These are phyloP conservation scores for Coniochaeta prunicola DNA, from an alignment of 2,329 filamentous ascomycete genomes.

Conservation along the genomic window DNA sequence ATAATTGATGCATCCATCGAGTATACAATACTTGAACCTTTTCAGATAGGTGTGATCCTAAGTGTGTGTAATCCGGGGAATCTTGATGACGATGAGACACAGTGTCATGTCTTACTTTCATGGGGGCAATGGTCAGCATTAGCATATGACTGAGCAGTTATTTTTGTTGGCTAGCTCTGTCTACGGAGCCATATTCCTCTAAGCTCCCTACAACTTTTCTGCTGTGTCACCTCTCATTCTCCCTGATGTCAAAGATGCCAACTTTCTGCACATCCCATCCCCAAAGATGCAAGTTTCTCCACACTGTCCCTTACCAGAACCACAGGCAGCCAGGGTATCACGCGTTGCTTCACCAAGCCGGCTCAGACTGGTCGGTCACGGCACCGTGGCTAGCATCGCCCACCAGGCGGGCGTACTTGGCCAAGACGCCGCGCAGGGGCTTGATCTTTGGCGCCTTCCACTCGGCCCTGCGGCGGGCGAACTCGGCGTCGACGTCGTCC, in stretches of 20 bases:
- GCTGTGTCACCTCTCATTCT: no score
- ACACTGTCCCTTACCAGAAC: background rate
- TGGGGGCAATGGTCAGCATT: no score
- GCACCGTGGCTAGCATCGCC: constrained; percentile 89
- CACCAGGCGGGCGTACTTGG: constrained; percentile 83
- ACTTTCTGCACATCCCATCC: background rate
- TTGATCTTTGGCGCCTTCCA: constrained; percentile 64
- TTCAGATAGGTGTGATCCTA: no score
- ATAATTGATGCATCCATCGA: background rate
- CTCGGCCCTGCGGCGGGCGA: constrained; percentile 47
- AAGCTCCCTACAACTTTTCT: background rate
- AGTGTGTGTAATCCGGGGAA: no score
- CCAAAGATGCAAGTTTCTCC: background rate
- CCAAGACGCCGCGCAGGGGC: constrained; percentile 76
- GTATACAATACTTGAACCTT: no score
- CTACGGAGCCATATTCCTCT: background rate
- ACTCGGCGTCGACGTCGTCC: constrained; percentile 33
- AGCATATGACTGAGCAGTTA: background rate
- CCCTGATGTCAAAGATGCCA: background rate
- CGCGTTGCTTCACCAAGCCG: constrained; percentile 13
- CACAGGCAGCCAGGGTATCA: background rate
- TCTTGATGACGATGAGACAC: background rate
- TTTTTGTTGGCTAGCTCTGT: background rate
- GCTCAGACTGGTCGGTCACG: constrained; percentile 60
- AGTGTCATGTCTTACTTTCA: background rate